These are phyloP conservation scores for Hevea brasiliensis DNA, from an alignment of 345 rosid species.

Conservation along the genomic window DNA sequence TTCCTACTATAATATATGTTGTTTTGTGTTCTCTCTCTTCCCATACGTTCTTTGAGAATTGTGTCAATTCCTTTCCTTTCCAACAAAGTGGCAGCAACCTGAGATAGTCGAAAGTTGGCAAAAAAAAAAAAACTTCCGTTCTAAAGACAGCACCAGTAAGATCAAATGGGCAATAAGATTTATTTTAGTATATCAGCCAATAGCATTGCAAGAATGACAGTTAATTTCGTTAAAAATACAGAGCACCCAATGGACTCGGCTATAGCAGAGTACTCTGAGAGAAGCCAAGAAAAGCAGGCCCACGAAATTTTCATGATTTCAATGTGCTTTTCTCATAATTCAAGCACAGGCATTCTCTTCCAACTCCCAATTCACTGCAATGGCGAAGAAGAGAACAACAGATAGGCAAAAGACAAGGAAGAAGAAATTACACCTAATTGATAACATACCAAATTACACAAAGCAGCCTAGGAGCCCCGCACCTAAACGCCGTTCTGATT, in stretches of 20 bases:
- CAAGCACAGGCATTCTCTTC: neutral
- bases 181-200: too few species aligned
- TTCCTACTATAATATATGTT: too few species aligned
- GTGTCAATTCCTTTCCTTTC: too few species aligned
- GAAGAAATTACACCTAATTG: constrained; percentile 18
- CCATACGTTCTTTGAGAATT: too few species aligned
- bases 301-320: neutral
- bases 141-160: too few species aligned
- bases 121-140: too few species aligned
- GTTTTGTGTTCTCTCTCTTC: too few species aligned
- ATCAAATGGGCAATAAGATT: too few species aligned
- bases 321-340: neutral
- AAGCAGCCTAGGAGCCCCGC: constrained; percentile 31
- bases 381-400: constrained; percentile 16
- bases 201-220: neutral
- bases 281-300: neutral
- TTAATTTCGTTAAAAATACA: constrained; percentile 2
- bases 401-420: neutral
- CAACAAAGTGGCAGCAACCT: too few species aligned
- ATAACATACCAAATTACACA: constrained; percentile 20
- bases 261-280: neutral
- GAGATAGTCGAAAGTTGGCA: too few species aligned
- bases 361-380: constrained; percentile 6
- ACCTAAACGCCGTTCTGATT: constrained; percentile 37
- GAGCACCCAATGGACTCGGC: neutral